phyloP scores from a whole-genome alignment of 768 basidiomycete genomes.

The Tulasnella sp. region DNA sequence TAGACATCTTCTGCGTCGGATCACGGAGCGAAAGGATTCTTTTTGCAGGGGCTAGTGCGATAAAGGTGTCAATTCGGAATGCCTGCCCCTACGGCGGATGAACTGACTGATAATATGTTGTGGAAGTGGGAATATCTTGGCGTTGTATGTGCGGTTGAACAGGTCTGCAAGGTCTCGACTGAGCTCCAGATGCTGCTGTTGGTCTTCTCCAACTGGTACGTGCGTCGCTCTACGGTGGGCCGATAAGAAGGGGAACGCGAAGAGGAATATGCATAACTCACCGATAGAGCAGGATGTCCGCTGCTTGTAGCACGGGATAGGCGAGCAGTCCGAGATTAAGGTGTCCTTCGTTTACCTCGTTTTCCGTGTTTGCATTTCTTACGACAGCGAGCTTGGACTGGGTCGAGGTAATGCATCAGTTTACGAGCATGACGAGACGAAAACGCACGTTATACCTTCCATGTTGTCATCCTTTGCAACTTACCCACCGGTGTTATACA shows the following conservation, averaged over 20 bases:
- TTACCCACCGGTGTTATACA: slow-evolving; percentile 76
- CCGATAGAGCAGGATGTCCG: slow-evolving; percentile 82
- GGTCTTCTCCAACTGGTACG: slow-evolving; percentile 94
- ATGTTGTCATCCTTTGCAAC: slow-evolving; percentile 85
- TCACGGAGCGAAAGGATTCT: slow-evolving; percentile 79
- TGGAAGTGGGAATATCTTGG: slow-evolving; percentile 53
- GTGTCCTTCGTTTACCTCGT: slow-evolving; percentile 67
- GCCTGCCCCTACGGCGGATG: not conserved
- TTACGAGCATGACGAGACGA: not conserved
- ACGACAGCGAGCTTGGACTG: slow-evolving; percentile 66
- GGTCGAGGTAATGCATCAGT: not conserved
- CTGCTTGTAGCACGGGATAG: slow-evolving; percentile 88
- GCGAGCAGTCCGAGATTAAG: slow-evolving; percentile 80
- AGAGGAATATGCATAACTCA: slow-evolving; percentile 26
- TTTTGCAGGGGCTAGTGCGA: slow-evolving; percentile 51
- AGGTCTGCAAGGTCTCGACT: slow-evolving; percentile 67
- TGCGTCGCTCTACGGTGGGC: slow-evolving; percentile 55
- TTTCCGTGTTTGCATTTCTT: slow-evolving; percentile 59
- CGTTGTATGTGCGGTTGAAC: slow-evolving; percentile 62
- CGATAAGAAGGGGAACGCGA: not conserved
- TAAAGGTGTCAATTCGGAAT: not conserved
- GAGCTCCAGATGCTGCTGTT: slow-evolving; percentile 87
- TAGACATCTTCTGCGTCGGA: slow-evolving; percentile 87
- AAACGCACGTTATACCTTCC: slow-evolving; percentile 53
- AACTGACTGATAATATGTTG: slow-evolving; percentile 57